Percentiles rank a stretch among this genome's conserved stretches.
Evolutionary conservation across 2,329 filamentous ascomycete genomes (phyloP).

Genomic region (Xylaria sp.): DNA sequence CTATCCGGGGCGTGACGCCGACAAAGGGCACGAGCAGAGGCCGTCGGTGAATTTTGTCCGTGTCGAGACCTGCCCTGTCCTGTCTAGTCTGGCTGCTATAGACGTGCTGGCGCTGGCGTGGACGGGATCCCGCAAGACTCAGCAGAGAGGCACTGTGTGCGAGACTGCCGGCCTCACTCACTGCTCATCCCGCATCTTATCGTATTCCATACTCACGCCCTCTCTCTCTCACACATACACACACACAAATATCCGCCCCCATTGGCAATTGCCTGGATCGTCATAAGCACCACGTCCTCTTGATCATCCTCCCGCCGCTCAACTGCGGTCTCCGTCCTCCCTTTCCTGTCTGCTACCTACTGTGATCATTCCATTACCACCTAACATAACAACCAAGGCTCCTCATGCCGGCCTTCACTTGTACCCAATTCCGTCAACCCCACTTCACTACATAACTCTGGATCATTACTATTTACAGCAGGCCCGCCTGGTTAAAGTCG

Average conservation of each 20-base stretch:
- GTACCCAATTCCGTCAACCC: slow-evolving; percentile 14
- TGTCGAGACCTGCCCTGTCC: too few species aligned
- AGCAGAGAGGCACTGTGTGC: slow-evolving; percentile 15
- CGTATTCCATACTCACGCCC: too few species aligned
- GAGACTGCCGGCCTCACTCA: background rate
- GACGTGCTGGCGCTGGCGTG: too few species aligned
- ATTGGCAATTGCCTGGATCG: slow-evolving; percentile 17
- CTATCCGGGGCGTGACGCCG: slow-evolving; percentile 12
- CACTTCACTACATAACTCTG: slow-evolving; percentile 18
- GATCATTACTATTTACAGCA: slow-evolving; percentile 18
- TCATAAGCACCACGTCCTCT: slow-evolving; percentile 9
- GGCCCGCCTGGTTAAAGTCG: slow-evolving; percentile 17
- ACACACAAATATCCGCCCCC: slow-evolving; percentile 1
- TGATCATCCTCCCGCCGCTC: slow-evolving; percentile 12
- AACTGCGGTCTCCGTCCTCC: slow-evolving; percentile 1
- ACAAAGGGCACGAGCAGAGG: slow-evolving; percentile 5
- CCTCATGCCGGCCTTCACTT: slow-evolving; percentile 1
- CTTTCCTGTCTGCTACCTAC: background rate
- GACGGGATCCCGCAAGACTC: too few species aligned
- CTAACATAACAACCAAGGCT: slow-evolving; percentile 8
- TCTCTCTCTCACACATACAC: too few species aligned
- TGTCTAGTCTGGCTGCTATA: too few species aligned
- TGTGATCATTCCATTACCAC: slow-evolving; percentile 6
- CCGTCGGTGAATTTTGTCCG: background rate
- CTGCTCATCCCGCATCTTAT: slow-evolving; percentile 6